Percentiles rank a stretch among this genome's conserved stretches.
Conservation (phyloP, 495 filamentous ascomycete species). For the Haplographium delicatum region DNA sequence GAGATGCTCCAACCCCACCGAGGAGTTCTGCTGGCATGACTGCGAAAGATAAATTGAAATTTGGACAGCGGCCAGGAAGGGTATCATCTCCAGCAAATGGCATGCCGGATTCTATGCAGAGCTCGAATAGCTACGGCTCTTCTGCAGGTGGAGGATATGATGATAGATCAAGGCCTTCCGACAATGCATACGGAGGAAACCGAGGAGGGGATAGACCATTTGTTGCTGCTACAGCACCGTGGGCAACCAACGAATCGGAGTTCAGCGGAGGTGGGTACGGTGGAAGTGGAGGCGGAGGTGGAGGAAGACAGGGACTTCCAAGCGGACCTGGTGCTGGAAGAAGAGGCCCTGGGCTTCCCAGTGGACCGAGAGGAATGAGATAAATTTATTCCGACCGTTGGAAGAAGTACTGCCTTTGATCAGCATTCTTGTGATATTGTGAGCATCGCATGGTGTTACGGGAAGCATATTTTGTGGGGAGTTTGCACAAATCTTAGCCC, state of each 20-base stretch:
- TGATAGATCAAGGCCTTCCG: slow-evolving; percentile 40
- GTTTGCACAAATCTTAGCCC: too few species aligned
- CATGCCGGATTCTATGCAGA: slow-evolving; percentile 26
- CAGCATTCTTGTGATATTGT: slow-evolving; percentile 1
- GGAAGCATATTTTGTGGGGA: too few species aligned
- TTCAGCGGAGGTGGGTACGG: slow-evolving; percentile 34
- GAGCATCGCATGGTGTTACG: slow-evolving; percentile 8
- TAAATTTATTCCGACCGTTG: background rate
- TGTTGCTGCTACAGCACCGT: slow-evolving; percentile 42
- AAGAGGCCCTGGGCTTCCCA: slow-evolving; percentile 42
- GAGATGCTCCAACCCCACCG: slow-evolving; percentile 32
- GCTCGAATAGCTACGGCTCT: slow-evolving; percentile 25
- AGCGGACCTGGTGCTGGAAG: slow-evolving; percentile 29
- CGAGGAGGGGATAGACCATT: slow-evolving; percentile 32
- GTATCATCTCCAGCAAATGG: slow-evolving; percentile 28
- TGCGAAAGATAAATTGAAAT: slow-evolving; percentile 65
- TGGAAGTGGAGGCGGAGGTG: slow-evolving; percentile 23
- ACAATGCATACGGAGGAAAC: slow-evolving; percentile 20
- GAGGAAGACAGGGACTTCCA: slow-evolving; percentile 13
- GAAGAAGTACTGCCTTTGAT: background rate
- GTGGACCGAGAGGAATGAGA: slow-evolving; percentile 37
- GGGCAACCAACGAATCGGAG: slow-evolving; percentile 37
- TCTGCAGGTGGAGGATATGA: slow-evolving; percentile 35
- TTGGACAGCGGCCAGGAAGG: slow-evolving; percentile 53
- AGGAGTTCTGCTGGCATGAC: slow-evolving; percentile 17